Evolutionary conservation across 306 rosid species (phyloP).

Genomic region (Ochetophila trinervis): DNA sequence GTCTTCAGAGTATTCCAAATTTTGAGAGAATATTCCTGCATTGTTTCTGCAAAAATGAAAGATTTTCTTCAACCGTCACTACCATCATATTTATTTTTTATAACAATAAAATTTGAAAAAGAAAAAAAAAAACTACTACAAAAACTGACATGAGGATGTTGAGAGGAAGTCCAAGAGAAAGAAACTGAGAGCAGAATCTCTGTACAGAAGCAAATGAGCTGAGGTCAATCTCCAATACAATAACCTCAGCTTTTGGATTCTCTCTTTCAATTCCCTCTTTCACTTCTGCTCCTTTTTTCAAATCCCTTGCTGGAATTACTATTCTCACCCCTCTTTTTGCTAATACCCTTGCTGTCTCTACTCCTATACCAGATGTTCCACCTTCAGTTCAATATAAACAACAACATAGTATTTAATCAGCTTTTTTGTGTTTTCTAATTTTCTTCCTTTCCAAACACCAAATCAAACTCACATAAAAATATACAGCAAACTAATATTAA

Average conservation of each 20-base stretch:
- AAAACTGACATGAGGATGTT: slow-evolving; percentile 75
- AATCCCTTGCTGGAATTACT: slow-evolving; percentile 80
- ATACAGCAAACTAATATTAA: no score
- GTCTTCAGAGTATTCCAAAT: slow-evolving; percentile 82
- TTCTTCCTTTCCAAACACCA: no score
- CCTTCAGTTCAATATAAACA: slow-evolving; percentile 27
- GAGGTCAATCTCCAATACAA: slow-evolving; percentile 76
- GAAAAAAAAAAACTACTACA: background rate
- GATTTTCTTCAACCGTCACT: background rate
- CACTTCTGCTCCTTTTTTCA: slow-evolving; percentile 59
- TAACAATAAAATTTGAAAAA: background rate
- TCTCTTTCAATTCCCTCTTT: slow-evolving; percentile 59
- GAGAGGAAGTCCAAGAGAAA: slow-evolving; percentile 69
- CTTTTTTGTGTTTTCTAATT: no score
- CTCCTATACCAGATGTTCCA: slow-evolving; percentile 87
- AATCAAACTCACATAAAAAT: no score
- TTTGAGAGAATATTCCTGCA: slow-evolving; percentile 77
- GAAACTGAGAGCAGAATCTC: slow-evolving; percentile 63
- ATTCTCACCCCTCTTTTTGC: slow-evolving; percentile 92
- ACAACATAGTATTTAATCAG: no score
- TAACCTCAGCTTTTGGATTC: slow-evolving; percentile 67
- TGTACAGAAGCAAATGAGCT: slow-evolving; percentile 80
- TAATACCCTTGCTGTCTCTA: slow-evolving; percentile 86
- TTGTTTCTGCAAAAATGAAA: slow-evolving; percentile 62
- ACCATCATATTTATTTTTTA: background rate